Evolutionary conservation across 257 asterid species (phyloP), one percentile per base, ranked within the genome.

Genomic region (Verbena officinalis): DNA sequence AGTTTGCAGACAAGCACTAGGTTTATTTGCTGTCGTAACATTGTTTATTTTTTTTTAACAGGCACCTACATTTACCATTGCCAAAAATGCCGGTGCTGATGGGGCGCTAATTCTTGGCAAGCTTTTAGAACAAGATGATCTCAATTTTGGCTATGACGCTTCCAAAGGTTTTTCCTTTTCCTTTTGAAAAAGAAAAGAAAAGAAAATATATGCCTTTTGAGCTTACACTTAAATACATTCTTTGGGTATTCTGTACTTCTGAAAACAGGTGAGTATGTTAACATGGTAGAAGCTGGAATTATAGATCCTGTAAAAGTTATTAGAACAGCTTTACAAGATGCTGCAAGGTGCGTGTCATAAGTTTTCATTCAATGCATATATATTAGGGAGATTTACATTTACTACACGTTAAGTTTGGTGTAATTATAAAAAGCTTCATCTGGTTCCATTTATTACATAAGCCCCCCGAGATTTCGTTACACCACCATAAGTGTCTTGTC

Each of bases 241-340:
- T 44, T 31, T 33, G 33, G 33, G n/a, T 62, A 44, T 9, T 10
- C 14, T 9, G 42, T 33, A 70, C 54, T 24, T 22, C 6, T 24
- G 43, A 0, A 56, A 70, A 61, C 87, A 87, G 96, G 86, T 72
- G 68, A 76, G 42, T 90, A 84, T 16, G 84, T 78, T 17, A 77
- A 90, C 85, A 86, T 90, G 97, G 91, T 87, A 73, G 78, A 80
- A 70, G 81, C 88, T 76, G 97, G 97, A 70, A 90, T 90, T 23
- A 74, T 90, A 23, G 97, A 90, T 72, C 95, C 97, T 12, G 63
- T 87, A 51, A 90, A 87, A 70, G 95, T 86, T 42, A 81, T 86
- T 73, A 75, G 95, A 79, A 86, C 97, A 62, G 97, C 96, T 51
- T 80, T 87, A 59, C 60, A 72, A 49, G 97, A 90, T 72, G 89